Conservation (phyloP, 2,329 filamentous ascomycete genomes). For the Neoarthrinium moseri region DNA sequence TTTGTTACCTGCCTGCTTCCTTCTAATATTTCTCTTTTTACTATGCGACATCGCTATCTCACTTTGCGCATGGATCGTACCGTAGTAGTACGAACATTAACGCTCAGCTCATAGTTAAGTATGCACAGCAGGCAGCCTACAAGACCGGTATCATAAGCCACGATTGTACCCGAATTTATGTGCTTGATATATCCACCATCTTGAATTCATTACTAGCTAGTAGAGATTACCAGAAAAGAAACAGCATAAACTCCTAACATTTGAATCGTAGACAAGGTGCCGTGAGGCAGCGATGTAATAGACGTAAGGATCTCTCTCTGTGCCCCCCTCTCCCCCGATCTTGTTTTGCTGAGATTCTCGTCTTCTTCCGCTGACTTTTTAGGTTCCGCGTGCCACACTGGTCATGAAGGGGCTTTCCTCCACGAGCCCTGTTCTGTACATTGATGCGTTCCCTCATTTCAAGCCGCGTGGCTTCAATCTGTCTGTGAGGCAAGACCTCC, state of each 20-base stretch:
- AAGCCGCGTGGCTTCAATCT: not conserved
- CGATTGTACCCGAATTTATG: no score
- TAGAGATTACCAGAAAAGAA: not conserved
- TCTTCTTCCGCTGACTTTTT: not conserved
- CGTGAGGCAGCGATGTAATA: constrained; percentile 18
- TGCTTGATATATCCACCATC: no score
- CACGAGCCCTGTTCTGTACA: not conserved
- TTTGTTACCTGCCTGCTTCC: no score
- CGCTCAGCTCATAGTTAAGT: no score
- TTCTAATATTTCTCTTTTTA: no score
- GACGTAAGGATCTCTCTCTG: not conserved
- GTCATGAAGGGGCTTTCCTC: not conserved
- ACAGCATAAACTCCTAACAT: not conserved
- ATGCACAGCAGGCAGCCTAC: no score
- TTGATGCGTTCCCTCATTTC: not conserved
- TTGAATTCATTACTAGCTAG: no score
- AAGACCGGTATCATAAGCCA: no score
- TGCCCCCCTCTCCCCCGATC: not conserved
- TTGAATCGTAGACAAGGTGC: constrained; percentile 12
- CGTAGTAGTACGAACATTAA: no score
- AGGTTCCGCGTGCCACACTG: not conserved
- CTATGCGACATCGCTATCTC: no score
- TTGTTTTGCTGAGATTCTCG: not conserved
- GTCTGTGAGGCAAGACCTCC: not conserved
- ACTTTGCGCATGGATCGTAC: no score